phyloP scores from a whole-genome alignment of 2,329 filamentous ascomycete species.

The Aspergillus sp. region DNA sequence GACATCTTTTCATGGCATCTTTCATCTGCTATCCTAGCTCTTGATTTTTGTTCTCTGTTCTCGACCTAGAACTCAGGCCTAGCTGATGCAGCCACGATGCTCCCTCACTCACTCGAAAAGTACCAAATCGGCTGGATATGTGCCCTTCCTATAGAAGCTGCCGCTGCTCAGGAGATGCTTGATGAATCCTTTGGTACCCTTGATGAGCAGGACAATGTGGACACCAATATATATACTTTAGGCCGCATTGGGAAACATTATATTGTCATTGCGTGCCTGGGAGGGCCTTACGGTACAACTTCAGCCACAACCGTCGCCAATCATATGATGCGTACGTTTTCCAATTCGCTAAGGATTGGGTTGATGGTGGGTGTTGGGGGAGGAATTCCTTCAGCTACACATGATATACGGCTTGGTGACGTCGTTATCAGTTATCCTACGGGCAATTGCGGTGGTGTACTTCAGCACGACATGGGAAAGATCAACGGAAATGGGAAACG shows the following conservation, averaged over 20 bases:
- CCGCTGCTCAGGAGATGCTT: constrained; percentile 37
- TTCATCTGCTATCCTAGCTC: no score
- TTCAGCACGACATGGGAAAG: constrained; percentile 27
- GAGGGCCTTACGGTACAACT: constrained; percentile 14
- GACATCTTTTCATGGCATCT: no score
- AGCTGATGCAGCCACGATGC: no score
- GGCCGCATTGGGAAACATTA: constrained; percentile 18
- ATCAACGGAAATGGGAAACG: constrained; percentile 11
- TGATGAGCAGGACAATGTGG: constrained; percentile 20
- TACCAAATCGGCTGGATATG: constrained; percentile 46
- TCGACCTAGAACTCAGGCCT: no score
- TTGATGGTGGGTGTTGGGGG: constrained; percentile 24
- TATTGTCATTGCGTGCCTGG: constrained; percentile 18
- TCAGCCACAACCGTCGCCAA: constrained; percentile 15
- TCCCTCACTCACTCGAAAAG: no score
- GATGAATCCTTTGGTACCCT: no score
- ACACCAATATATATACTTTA: constrained; percentile 20
- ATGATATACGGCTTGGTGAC: constrained; percentile 24
- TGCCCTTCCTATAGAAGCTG: constrained; percentile 32
- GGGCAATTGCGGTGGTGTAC: constrained; percentile 18
- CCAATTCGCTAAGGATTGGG: constrained; percentile 17
- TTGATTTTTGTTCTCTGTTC: no score
- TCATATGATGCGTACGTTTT: constrained; percentile 17
- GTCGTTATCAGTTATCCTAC: constrained; percentile 20
- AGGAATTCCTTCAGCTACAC: constrained; percentile 13